Conservation (phyloP, 768 basidiomycete genomes). For the Fomitopsis serialis region DNA sequence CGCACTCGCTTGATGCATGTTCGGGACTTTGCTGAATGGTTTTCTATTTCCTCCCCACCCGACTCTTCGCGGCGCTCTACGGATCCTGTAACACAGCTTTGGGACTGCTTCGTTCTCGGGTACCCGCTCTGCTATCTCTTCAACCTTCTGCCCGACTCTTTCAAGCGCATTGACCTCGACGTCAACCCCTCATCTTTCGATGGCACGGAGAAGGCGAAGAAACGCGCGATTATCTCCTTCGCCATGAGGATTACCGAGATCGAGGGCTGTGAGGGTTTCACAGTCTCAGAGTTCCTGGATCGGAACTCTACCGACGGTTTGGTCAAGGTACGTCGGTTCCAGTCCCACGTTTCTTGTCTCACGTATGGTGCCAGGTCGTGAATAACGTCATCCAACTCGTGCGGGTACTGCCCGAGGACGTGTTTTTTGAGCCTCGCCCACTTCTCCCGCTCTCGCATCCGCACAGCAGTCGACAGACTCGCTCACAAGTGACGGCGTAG, state of each 20-base stretch:
- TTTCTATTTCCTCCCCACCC: conserved; percentile 47
- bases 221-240: conserved; percentile 87
- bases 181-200: conserved; percentile 65
- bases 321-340: conserved; percentile 68
- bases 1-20: conserved; percentile 75
- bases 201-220: conserved; percentile 74
- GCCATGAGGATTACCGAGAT: conserved; percentile 81
- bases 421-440: conserved; percentile 56
- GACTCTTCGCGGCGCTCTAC: conserved; percentile 63
- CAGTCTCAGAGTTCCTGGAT: conserved; percentile 87
- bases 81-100: conserved; percentile 91
- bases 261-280: conserved; percentile 75
- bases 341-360: conserved; percentile 1
- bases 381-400: conserved; percentile 86
- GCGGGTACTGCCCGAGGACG: conserved; percentile 61
- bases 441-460: conserved; percentile 42
- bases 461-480: conserved; percentile 61
- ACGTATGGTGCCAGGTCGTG: conserved; percentile 54
- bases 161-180: conserved; percentile 42
- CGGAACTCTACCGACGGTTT: conserved; percentile 89
- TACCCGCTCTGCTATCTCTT: conserved; percentile 94
- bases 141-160: conserved; percentile 70
- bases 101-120: conserved; percentile 91
- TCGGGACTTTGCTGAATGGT: conserved; percentile 66
- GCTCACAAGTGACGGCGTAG: conserved; percentile 36